Evolutionary conservation across 371 early-diverging fungal genomes (phyloP).

Genomic region (Coemansia sp.): DNA sequence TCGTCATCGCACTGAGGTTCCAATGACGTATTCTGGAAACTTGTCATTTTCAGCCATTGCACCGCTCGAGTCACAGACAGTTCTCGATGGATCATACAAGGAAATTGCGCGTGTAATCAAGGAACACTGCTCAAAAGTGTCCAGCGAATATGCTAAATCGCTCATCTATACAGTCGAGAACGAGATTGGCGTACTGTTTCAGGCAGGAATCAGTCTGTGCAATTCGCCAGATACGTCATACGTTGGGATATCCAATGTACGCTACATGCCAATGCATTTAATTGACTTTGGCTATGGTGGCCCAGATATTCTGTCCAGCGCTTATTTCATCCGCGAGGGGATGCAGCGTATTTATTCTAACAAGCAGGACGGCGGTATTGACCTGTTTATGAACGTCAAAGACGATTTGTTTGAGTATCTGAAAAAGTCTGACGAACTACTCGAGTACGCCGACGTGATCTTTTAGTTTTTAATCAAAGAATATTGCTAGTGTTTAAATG

Average conservation of each 20-base stretch:
- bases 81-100: conserved; percentile 12
- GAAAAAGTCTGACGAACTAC: conserved; percentile 10
- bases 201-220: conserved; percentile 21
- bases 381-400: conserved; percentile 30
- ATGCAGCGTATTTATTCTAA: conserved; percentile 33
- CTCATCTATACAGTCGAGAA: conserved; percentile 28
- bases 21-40: conserved; percentile 29
- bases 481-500: neutral
- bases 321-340: conserved; percentile 33
- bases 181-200: conserved; percentile 31
- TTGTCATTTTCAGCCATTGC: conserved; percentile 27
- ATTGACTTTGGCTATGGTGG: conserved; percentile 44
- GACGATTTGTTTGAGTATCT: conserved; percentile 27
- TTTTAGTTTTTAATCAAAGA: neutral
- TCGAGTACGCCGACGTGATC: conserved; percentile 26
- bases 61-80: conserved; percentile 4
- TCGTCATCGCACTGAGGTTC: conserved; percentile 25
- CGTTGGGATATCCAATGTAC: conserved; percentile 23
- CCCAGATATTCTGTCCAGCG: conserved; percentile 25
- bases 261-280: conserved; percentile 30
- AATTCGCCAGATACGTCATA: conserved; percentile 29
- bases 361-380: conserved; percentile 42
- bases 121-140: conserved; percentile 10
- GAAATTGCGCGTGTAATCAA: conserved; percentile 29
- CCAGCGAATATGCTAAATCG: conserved; percentile 23